Base-by-base conservation (phyloP, 352 stramenopile genomes). In the Phytophthora pini region DNA sequence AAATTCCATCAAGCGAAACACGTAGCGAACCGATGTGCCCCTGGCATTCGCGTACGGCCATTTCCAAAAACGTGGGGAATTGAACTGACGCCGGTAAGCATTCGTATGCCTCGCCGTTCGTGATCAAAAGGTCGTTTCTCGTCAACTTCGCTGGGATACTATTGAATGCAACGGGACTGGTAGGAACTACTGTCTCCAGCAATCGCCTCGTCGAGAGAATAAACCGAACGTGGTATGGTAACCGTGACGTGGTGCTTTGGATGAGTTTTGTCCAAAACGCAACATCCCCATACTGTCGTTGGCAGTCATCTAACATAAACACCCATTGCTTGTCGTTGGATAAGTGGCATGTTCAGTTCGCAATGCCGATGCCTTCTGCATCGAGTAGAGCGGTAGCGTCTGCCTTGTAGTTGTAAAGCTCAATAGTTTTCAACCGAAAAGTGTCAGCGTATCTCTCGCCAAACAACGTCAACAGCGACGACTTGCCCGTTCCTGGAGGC, bases 31-130 rank as follows among this genome's bases (percentile, higher is more conserved):
- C 34, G 29, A 59, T 54, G 48, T 55, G 41, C 7, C 61, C 61
- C 52, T 63, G 63, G 61, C 61, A 68, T 47, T 58, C 46, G 7
- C 52, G 52, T 48, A 68, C 38, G 7, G 59, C 34, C 27, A 69
- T 36, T 24, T 64, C 38, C 38, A 63, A 5, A 5, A 69, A 59
- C 4, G 38, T 59, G 38, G 17, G 26, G 44, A 50, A 58, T 27
- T 13, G 45, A n/a, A 64, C 40, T 1, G n/a, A 11, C 13, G 26
- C 0, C 9, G 53, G 52, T 27, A 69, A 59, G 1, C 53, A 54
- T 43, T 59, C n/a, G 29, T 69, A 13, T 5, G 53, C 53, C 15
- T 64, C 61, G 3, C 4, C 58, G 12, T 69, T 54, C 41, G 9
- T 59, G 36, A 64, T 41, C 38, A 64, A 54, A 15, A 69, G 59